Conservation (phyloP, 495 filamentous ascomycete genomes). For the Monascus purpureus region DNA sequence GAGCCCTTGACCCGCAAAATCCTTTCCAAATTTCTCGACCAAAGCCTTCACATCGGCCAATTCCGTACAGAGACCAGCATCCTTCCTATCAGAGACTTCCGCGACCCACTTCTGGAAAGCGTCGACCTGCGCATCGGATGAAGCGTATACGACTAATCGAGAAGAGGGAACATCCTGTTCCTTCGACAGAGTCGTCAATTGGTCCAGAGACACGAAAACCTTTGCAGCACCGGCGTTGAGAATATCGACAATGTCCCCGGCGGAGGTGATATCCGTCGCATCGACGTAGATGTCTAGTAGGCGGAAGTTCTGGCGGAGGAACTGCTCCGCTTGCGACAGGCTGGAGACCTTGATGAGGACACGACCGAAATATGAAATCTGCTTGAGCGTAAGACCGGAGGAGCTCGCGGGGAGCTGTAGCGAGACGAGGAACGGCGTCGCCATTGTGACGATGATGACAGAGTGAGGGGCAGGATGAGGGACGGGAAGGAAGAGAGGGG, state of each 20-base stretch:
- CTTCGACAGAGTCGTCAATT: slow-evolving; percentile 38
- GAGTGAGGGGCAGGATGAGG: background rate
- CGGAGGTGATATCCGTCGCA: slow-evolving; percentile 50
- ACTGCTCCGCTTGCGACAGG: slow-evolving; percentile 47
- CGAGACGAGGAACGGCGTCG: slow-evolving; percentile 34
- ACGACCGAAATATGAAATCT: slow-evolving; percentile 65
- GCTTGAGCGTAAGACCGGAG: slow-evolving; percentile 46
- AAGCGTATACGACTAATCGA: slow-evolving; percentile 38
- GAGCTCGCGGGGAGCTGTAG: slow-evolving; percentile 27
- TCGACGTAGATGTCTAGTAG: slow-evolving; percentile 62
- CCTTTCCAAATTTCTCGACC: slow-evolving; percentile 24
- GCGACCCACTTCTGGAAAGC: slow-evolving; percentile 23
- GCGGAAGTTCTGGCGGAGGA: slow-evolving; percentile 54
- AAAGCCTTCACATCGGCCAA: slow-evolving; percentile 36
- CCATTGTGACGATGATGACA: slow-evolving; percentile 20
- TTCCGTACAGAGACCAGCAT: slow-evolving; percentile 37
- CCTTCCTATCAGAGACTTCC: slow-evolving; percentile 35
- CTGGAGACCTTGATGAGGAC: slow-evolving; percentile 54
- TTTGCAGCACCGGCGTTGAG: slow-evolving; percentile 79
- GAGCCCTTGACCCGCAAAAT: slow-evolving; percentile 22
- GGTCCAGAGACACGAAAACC: slow-evolving; percentile 63
- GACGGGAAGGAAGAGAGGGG: slow-evolving; percentile 1
- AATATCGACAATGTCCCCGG: slow-evolving; percentile 60
- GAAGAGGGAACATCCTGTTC: slow-evolving; percentile 43
- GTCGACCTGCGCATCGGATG: slow-evolving; percentile 21